Conservation (phyloP, 768 basidiomycete genomes). For the Pulveroboletus frians region DNA sequence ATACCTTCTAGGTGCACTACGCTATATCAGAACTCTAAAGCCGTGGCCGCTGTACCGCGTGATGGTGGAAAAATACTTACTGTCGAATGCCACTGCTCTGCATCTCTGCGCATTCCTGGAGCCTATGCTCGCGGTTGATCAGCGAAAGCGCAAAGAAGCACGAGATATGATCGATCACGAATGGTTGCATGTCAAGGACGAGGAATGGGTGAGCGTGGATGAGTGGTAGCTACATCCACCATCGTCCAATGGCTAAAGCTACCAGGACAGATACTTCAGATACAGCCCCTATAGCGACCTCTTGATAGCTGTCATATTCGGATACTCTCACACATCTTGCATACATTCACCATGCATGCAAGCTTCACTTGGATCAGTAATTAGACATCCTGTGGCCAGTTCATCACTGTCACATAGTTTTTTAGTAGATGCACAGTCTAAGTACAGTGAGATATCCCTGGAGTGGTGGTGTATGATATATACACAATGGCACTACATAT, state of each 20-base stretch:
- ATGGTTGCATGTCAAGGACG: constrained; percentile 55
- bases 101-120: constrained; percentile 61
- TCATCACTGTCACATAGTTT: no score
- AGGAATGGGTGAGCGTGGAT: constrained; percentile 23
- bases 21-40: constrained; percentile 71
- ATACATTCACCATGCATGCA: not conserved
- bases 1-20: constrained; percentile 47
- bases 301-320: constrained; percentile 2
- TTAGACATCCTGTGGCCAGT: no score
- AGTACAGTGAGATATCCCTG: no score
- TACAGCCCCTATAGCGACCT: constrained; percentile 2
- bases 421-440: no score
- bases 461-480: no score
- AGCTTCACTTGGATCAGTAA: no score
- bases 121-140: constrained; percentile 73
- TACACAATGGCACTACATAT: no score
- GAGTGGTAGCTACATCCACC: constrained; percentile 25
- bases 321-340: constrained; percentile 3
- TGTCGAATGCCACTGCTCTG: constrained; percentile 51
- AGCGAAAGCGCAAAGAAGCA: constrained; percentile 62
- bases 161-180: constrained; percentile 67
- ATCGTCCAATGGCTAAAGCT: not conserved
- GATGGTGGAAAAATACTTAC: constrained; percentile 86
- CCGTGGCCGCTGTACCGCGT: constrained; percentile 80
- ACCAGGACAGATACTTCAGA: constrained; percentile 9